Evolutionary conservation across 1,284 basidiomycete genomes (phyloP).

Genomic region (Porogramme epimiltina): DNA sequence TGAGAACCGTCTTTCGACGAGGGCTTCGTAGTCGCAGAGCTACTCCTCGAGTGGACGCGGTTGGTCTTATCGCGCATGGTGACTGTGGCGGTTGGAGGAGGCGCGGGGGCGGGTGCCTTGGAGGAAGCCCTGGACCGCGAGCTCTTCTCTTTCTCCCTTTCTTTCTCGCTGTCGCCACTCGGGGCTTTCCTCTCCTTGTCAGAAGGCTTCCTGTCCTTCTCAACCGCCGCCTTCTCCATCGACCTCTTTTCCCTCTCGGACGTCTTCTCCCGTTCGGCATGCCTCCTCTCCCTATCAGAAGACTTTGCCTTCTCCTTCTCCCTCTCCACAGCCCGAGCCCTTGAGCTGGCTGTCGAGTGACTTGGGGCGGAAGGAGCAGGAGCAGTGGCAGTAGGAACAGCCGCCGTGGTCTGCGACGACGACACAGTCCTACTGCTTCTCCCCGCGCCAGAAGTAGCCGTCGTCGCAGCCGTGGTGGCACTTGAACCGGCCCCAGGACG

Average conservation of each 20-base stretch:
- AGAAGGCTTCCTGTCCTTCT: background rate
- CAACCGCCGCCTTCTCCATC: constrained; percentile 4
- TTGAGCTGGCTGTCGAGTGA: constrained; percentile 12
- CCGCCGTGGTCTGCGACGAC: constrained; percentile 1
- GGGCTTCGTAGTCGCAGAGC: background rate
- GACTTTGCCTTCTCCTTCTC: background rate
- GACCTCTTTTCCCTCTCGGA: background rate
- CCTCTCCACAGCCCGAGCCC: constrained; percentile 2
- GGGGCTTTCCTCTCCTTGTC: background rate
- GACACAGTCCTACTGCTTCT: background rate
- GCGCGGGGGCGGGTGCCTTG: constrained; percentile 2
- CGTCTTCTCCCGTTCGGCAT: background rate
- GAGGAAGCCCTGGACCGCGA: constrained; percentile 2
- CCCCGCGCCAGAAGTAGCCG: background rate
- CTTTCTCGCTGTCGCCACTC: background rate
- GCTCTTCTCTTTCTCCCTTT: constrained; percentile 3
- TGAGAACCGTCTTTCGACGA: constrained; percentile 1
- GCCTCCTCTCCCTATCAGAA: background rate
- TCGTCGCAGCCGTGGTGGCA: constrained; percentile 1
- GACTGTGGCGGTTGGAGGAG: constrained; percentile 2
- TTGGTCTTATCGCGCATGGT: constrained; percentile 15
- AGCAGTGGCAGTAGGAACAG: too few relatives aligned
- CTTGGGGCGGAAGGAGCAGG: background rate
- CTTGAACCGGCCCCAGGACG: background rate
- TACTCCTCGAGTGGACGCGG: constrained; percentile 2